phyloP scores from a whole-genome alignment of 1,284 basidiomycete species.

The Sporisorium graminicola region DNA sequence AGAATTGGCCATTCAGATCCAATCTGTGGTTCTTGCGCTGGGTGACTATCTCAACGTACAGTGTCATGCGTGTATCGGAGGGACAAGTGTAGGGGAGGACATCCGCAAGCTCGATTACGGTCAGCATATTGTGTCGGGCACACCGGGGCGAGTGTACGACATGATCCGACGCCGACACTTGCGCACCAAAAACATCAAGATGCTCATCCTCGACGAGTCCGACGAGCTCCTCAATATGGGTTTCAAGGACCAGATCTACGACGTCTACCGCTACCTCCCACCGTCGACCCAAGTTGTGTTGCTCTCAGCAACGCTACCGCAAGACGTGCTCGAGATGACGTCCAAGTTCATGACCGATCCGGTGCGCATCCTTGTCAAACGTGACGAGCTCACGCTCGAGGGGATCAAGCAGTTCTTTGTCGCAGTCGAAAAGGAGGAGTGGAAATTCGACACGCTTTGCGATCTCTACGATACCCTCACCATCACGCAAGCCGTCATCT shows the following conservation, averaged over 20 bases:
- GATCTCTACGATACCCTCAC: constrained; percentile 97
- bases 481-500: constrained; percentile 99
- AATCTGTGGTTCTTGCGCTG: constrained; percentile 95
- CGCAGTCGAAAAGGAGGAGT: constrained; percentile 99
- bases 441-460: constrained; percentile 99
- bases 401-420: constrained; percentile 99
- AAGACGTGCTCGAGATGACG: constrained; percentile 99
- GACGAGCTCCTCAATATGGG: constrained; percentile 98
- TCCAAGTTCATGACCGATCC: constrained; percentile 99
- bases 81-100: constrained; percentile 96
- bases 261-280: constrained; percentile 97
- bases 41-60: constrained; percentile 99
- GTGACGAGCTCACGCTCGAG: constrained; percentile 98
- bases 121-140: constrained; percentile 96
- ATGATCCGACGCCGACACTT: constrained; percentile 97
- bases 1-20: constrained; percentile 82
- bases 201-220: constrained; percentile 98
- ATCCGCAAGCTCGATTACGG: constrained; percentile 98
- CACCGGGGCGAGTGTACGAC: constrained; percentile 98
- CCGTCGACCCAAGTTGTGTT: constrained; percentile 98
- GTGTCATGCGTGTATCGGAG: constrained; percentile 98
- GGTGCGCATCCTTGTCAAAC: constrained; percentile 97
- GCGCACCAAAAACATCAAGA: constrained; percentile 98
- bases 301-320: constrained; percentile 93
- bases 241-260: constrained; percentile 99